phyloP scores from a whole-genome alignment of 2,329 filamentous ascomycete genomes.

The Cladosporium sp. region DNA sequence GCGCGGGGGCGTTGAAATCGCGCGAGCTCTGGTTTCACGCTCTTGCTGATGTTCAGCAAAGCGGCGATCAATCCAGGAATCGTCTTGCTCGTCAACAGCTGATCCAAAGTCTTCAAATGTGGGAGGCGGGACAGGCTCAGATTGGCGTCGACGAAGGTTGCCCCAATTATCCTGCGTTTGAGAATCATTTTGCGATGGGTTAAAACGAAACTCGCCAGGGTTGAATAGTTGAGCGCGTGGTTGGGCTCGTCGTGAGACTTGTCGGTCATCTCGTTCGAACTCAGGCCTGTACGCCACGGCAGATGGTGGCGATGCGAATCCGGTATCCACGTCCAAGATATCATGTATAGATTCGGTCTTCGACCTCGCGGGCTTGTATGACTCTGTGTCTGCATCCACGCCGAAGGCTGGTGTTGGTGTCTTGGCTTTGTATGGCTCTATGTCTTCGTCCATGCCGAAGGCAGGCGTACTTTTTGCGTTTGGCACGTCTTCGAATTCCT shows the following conservation, averaged over 20 bases:
- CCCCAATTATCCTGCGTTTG: conserved; percentile 20
- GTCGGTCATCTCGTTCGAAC: neutral
- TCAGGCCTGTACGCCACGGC: neutral
- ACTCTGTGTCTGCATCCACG: neutral
- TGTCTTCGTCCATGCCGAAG: neutral
- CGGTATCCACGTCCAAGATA: neutral
- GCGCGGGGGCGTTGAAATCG: neutral
- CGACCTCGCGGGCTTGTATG: neutral
- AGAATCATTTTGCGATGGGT: neutral
- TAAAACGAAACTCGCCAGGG: neutral
- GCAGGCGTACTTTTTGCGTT: neutral
- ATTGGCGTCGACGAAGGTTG: conserved; percentile 20
- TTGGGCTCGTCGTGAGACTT: neutral
- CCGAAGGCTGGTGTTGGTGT: neutral
- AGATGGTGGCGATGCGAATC: neutral
- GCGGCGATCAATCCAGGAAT: conserved; percentile 18
- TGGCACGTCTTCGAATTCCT: neutral
- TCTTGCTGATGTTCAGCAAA: conserved; percentile 17
- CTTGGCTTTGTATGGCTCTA: neutral
- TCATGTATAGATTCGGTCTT: conserved; percentile 2
- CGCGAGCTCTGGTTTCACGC: conserved; percentile 4
- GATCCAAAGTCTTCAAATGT: neutral
- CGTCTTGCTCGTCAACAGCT: conserved; percentile 6
- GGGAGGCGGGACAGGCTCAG: conserved; percentile 1
- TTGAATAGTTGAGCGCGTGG: neutral